Base-by-base conservation (phyloP, 108 stramenopile genomes). In the Conticribra weissflogii region DNA sequence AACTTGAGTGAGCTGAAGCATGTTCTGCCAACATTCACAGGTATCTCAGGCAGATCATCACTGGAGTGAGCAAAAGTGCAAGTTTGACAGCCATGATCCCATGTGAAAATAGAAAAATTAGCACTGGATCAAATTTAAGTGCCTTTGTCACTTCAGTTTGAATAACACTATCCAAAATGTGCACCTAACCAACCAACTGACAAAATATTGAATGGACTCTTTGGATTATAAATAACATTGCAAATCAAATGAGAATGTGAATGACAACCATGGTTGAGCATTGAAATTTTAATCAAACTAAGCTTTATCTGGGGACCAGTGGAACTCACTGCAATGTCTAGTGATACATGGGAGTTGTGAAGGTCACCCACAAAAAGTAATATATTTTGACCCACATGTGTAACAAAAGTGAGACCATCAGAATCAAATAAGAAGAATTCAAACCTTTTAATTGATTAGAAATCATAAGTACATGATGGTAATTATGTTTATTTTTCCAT, bases 71-170 rank as follows among this genome's bases (percentile, higher is more conserved):
- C 1, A n/a, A 65, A 53, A 52, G 24, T 4, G 0, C n/a, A 2
- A 18, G 3, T 22, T 19, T 65, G 51, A 17, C 21, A 1, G 24
- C 31, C 31, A 18, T 65, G 49, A 65, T 65, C 63, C 63, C 63
- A 53, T 4, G 17, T 17, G 1, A 65, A 53, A 28, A 29, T 0
- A 3, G 63, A 34, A 3, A 31, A 1, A 53, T 30, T 1, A 18
- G 28, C 50, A 53, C 51, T 34, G 1, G 63, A 51, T 2, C 9
- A 30, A 56, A n/a, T 1, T 17, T 14, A 29, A 8, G 55, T 56
- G 2, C 55, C 55, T 30, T 24, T 29, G 17, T 56, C 29, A 12
- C 1, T 16, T n/a, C n/a, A n/a, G 12, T 9, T 17, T 27, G 55
- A 41, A 9, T 5, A 12, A 9, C 8, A n/a, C n/a, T n/a, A n/a